Evolutionary conservation across 2,329 filamentous ascomycete genomes (phyloP).

Genomic region (Aspergillus luchuensis): DNA sequence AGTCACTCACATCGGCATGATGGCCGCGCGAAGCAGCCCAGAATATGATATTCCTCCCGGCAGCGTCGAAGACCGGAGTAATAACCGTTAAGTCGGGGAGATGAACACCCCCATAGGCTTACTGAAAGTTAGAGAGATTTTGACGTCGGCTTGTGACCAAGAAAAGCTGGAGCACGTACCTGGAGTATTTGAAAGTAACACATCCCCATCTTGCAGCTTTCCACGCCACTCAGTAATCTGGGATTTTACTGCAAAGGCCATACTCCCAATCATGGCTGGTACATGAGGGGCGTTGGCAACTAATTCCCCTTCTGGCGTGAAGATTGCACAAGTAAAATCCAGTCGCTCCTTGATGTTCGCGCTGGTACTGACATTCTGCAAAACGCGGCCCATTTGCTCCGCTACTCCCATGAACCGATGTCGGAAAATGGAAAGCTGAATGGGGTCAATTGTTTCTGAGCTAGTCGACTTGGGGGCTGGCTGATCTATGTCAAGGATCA

Average conservation of each 20-base stretch:
- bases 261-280: slow-evolving; percentile 42
- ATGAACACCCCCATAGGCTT: not conserved
- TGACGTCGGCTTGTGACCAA: too few relatives aligned
- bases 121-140: not conserved
- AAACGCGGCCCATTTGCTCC: slow-evolving; percentile 77
- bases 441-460: slow-evolving; percentile 57
- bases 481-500: too few relatives aligned
- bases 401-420: slow-evolving; percentile 85
- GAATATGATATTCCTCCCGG: slow-evolving; percentile 73
- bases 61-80: slow-evolving; percentile 71
- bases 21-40: slow-evolving; percentile 76
- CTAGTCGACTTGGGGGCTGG: too few relatives aligned
- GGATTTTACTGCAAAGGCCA: not conserved
- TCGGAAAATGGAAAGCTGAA: slow-evolving; percentile 76
- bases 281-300: slow-evolving; percentile 71
- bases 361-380: slow-evolving; percentile 78
- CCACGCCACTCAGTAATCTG: not conserved
- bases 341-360: slow-evolving; percentile 80
- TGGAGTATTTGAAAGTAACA: not conserved
- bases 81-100: not conserved
- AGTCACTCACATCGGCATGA: slow-evolving; percentile 50
- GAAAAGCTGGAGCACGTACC: not conserved
- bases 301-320: slow-evolving; percentile 70
- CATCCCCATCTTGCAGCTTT: not conserved
- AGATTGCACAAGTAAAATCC: slow-evolving; percentile 79